Evolutionary conservation across 768 basidiomycete genomes (phyloP).

Genomic region (Tylopilus sp.): DNA sequence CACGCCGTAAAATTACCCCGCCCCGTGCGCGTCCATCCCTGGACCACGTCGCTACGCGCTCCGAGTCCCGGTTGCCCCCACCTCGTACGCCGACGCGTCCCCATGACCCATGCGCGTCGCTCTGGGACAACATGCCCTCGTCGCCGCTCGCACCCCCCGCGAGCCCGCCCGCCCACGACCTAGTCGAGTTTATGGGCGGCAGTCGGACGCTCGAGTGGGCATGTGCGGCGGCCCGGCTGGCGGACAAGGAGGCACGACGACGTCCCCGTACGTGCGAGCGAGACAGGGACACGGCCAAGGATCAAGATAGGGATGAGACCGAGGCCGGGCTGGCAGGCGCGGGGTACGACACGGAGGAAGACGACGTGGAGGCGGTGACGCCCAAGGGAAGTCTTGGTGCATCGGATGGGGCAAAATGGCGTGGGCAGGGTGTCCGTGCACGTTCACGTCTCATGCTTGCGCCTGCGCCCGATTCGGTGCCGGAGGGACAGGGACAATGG

Average conservation of each 20-base stretch:
- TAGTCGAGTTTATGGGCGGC: conserved; percentile 28
- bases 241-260: conserved; percentile 39
- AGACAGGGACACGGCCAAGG: neutral
- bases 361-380: conserved; percentile 62
- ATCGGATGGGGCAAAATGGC: conserved; percentile 41
- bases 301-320: conserved; percentile 13
- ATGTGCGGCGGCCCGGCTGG: conserved; percentile 43
- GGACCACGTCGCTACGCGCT: conserved; percentile 29
- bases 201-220: conserved; percentile 32
- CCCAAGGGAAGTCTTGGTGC: conserved; percentile 51
- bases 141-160: conserved; percentile 43
- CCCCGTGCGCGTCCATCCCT: conserved; percentile 31
- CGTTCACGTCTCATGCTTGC: conserved; percentile 1
- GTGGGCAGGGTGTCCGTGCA: conserved; percentile 12
- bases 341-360: conserved; percentile 47
- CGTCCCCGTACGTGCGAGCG: conserved; percentile 2
- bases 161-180: conserved; percentile 31
- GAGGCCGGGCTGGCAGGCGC: neutral
- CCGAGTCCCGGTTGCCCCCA: conserved; percentile 29
- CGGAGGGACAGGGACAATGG: neutral
- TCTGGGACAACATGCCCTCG: conserved; percentile 35
- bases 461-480: neutral
- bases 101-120: conserved; percentile 25
- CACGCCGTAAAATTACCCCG: conserved; percentile 28
- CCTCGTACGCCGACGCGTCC: conserved; percentile 30